phyloP scores from a whole-genome alignment of 1,284 basidiomycete species.

The Paramarasmius palmivorus region DNA sequence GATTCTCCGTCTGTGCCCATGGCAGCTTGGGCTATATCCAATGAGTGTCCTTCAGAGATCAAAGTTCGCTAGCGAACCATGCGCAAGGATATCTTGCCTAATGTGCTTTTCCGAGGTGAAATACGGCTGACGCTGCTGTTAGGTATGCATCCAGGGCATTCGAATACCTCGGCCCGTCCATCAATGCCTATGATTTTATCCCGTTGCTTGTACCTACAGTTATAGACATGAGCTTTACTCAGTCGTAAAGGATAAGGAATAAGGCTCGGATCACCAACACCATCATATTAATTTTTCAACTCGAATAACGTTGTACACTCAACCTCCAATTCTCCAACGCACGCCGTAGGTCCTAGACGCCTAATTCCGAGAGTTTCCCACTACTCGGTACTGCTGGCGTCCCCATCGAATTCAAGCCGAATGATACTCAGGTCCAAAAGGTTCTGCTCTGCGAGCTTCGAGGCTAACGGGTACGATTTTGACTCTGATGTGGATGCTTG shows the following conservation, averaged over 20 bases:
- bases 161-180: slow-evolving; percentile 23
- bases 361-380: not conserved
- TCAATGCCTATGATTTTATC: slow-evolving; percentile 27
- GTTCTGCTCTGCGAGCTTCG: slow-evolving; percentile 2
- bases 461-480: not conserved
- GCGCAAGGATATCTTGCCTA: slow-evolving; percentile 30
- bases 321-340: slow-evolving; percentile 22
- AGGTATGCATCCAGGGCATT: slow-evolving; percentile 27
- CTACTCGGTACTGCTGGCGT: slow-evolving; percentile 10
- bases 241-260: not conserved
- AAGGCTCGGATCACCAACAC: not conserved
- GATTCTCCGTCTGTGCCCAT: slow-evolving; percentile 28
- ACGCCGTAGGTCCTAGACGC: slow-evolving; percentile 16
- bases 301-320: slow-evolving; percentile 26
- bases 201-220: slow-evolving; percentile 27
- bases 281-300: slow-evolving; percentile 13
- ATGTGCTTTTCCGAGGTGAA: slow-evolving; percentile 20
- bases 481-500: no score
- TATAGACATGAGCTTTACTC: not conserved
- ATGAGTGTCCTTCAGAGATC: slow-evolving; percentile 32
- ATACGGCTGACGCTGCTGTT: slow-evolving; percentile 18
- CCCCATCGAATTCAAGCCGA: slow-evolving; percentile 16
- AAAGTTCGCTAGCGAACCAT: slow-evolving; percentile 32
- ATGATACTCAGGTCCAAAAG: slow-evolving; percentile 7
- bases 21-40: slow-evolving; percentile 25